Conservation (phyloP, 2,329 filamentous ascomycete genomes). For the Fusarium sp. region DNA sequence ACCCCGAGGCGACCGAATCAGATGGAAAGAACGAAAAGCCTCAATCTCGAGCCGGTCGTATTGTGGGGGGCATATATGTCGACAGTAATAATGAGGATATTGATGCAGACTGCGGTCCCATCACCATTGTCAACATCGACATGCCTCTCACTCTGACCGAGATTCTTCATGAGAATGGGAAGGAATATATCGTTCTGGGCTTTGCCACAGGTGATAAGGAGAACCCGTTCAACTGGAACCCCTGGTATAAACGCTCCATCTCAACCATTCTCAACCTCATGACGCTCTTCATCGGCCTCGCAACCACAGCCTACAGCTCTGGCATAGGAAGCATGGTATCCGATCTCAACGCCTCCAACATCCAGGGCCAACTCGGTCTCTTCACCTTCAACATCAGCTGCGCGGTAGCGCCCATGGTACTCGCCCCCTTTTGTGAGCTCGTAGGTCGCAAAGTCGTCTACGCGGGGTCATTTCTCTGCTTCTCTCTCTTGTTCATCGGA, state of each 20-base stretch:
- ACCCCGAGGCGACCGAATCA: neutral
- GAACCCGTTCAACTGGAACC: neutral
- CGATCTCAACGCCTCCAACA: neutral
- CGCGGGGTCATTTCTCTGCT: neutral
- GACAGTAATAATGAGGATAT: neutral
- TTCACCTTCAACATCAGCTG: neutral
- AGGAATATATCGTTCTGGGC: neutral
- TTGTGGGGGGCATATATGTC: neutral
- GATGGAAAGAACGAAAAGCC: neutral
- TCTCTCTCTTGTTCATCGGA: neutral
- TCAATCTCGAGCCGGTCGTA: neutral
- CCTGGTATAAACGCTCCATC: neutral
- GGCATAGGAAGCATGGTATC: neutral
- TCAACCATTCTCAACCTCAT: neutral
- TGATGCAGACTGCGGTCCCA: neutral
- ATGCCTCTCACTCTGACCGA: neutral
- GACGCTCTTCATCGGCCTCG: neutral
- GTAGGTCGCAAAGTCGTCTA: neutral
- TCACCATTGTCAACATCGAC: neutral
- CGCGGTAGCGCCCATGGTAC: neutral
- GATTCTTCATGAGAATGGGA: neutral
- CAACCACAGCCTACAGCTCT: neutral
- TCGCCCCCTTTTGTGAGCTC: neutral
- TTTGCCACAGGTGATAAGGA: neutral
- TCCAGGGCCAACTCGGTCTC: neutral